Evolutionary conservation across 2,329 filamentous ascomycete genomes (phyloP), one percentile per base, ranked within the genome.

Genomic region (Beauveria caledonica): DNA sequence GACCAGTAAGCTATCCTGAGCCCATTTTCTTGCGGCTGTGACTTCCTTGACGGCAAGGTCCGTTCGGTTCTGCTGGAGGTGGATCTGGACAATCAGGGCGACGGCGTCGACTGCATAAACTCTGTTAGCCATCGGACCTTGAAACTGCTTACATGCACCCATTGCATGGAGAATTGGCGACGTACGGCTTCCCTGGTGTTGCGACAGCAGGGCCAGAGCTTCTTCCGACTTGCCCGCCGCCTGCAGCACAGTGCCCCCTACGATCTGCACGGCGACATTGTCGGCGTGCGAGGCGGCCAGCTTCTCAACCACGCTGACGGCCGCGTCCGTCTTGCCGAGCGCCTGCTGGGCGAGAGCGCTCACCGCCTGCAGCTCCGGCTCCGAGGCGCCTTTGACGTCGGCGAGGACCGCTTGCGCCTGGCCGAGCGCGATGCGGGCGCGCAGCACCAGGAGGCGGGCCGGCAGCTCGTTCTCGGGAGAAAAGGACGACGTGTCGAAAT

Each of bases 21-120:
- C 94, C 90, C 93, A 97, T 75, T 90, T 85, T 72, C 92, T 86
- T 40, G 94, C 94, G 40, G 88, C 85, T 56, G 86, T 79, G 42
- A 96, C 92, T 76, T 97, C 93, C 75, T 96, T 96, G 13, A 92
- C 69, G 1, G 94, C 94, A 53, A 97, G 84, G 73, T 97, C 93
- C 68, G 88, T 88, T 66, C 93, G 85, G 79, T 97, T 97, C 72
- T 96, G 91, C 67, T 90, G 83, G 10, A 97, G 86, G 70, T 97
- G 88, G 67, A 97, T 95, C 73, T 99, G 93, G 33, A 92, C 86
- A 65, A 94, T 92, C 63, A 97, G 78, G 49, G 92, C 88, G 57
- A 97, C 90, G 59, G 90, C 88, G 66, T 87, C 84, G 62, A 87
- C 83, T 86, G 61, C 21, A 54, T n/a, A 42, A n/a, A 27, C 54